These are phyloP conservation scores for Pholiota microspora DNA, from an alignment of 768 basidiomycete species.

Conservation along the genomic window DNA sequence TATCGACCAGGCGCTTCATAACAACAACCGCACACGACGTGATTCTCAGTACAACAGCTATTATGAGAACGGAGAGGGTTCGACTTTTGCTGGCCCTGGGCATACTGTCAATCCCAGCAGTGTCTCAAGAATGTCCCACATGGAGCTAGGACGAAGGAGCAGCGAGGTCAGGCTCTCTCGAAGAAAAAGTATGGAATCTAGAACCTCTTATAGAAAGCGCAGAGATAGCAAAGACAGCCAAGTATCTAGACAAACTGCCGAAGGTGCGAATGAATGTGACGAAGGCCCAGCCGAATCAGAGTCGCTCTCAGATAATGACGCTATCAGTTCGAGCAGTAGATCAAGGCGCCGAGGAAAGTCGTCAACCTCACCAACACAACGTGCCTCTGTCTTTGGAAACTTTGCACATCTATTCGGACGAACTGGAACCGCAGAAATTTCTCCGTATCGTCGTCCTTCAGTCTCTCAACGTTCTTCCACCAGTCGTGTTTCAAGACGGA, in stretches of 20 bases:
- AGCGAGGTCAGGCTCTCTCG: constrained; percentile 52
- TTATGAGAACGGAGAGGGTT: constrained; percentile 54
- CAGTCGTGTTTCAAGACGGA: constrained; percentile 50
- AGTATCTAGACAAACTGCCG: constrained; percentile 36
- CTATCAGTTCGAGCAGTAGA: constrained; percentile 19
- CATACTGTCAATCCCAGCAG: constrained; percentile 75
- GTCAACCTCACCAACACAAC: constrained; percentile 34
- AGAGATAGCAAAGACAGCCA: constrained; percentile 48
- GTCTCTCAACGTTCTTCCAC: constrained; percentile 57
- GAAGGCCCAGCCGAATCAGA: constrained; percentile 28
- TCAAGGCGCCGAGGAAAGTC: constrained; percentile 31
- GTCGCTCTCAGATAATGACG: constrained; percentile 25
- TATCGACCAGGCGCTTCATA: constrained; percentile 60
- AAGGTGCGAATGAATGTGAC: constrained; percentile 31
- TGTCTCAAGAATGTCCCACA: constrained; percentile 73
- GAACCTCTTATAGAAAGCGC: constrained; percentile 33
- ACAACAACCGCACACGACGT: constrained; percentile 50
- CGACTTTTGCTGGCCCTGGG: constrained; percentile 78
- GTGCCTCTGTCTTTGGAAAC: constrained; percentile 58
- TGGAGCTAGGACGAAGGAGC: constrained; percentile 52
- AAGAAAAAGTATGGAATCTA: constrained; percentile 51
- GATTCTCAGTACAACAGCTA: constrained; percentile 68
- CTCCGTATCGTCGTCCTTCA: constrained; percentile 48
- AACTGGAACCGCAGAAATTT: constrained; percentile 35
- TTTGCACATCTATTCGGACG: constrained; percentile 68